These are phyloP conservation scores for Podaxis carcinomalis DNA, from an alignment of 768 basidiomycete genomes.

Conservation along the genomic window DNA sequence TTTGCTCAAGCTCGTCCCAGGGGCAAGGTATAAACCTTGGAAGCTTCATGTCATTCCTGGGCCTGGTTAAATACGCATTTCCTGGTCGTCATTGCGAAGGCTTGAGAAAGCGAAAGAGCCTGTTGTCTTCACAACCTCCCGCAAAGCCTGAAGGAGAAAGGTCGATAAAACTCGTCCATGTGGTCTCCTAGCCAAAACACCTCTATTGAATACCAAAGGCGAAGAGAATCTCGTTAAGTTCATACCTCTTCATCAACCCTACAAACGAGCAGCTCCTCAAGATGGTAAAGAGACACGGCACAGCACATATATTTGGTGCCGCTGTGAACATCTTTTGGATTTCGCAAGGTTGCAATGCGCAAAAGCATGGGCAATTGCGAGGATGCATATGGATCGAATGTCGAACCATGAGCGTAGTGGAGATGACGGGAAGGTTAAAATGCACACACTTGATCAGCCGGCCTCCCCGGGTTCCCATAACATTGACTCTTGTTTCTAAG, in stretches of 20 bases:
- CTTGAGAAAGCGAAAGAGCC: neutral
- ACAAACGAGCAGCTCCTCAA: neutral
- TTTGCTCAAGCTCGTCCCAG: neutral
- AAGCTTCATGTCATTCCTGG: neutral
- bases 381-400: neutral
- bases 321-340: neutral
- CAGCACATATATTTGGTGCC: neutral
- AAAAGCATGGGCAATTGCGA: neutral
- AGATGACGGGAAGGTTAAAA: neutral
- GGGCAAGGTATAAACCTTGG: slow-evolving; percentile 1
- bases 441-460: neutral
- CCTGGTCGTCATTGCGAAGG: neutral
- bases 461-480: slow-evolving; percentile 1
- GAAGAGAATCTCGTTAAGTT: neutral
- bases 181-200: neutral
- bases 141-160: neutral
- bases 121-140: neutral
- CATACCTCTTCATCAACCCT: neutral
- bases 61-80: slow-evolving; percentile 2
- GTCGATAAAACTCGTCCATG: neutral
- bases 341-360: neutral
- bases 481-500: neutral
- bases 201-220: neutral
- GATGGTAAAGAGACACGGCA: neutral
- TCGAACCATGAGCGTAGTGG: neutral